Percentiles rank a stretch among this genome's conserved stretches.
phyloP scores from a whole-genome alignment of 495 filamentous ascomycete genomes.

The Podospora didyma region DNA sequence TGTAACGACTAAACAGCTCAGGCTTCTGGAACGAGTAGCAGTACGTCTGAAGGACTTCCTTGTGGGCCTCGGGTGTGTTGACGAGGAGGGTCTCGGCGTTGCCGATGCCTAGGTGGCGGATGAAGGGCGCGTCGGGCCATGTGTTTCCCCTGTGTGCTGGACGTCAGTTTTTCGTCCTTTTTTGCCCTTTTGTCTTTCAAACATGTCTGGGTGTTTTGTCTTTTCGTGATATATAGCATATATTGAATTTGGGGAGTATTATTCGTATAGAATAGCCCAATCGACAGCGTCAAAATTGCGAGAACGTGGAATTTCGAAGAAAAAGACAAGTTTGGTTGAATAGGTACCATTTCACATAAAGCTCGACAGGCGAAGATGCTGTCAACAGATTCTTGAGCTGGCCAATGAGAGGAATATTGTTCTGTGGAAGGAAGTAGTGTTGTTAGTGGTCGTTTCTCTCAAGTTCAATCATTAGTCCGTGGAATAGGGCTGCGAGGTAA shows the following conservation, averaged over 20 bases:
- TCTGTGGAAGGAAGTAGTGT: slow-evolving; percentile 1
- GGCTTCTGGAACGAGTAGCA: slow-evolving; percentile 29
- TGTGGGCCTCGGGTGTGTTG: slow-evolving; percentile 22
- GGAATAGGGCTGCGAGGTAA: too few relatives aligned
- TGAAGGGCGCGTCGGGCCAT: slow-evolving; percentile 20
- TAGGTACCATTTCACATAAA: slow-evolving; percentile 17
- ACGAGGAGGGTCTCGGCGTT: slow-evolving; percentile 26
- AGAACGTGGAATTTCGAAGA: neutral
- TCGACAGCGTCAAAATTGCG: neutral
- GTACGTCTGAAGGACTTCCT: slow-evolving; percentile 24
- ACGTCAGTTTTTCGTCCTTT: neutral
- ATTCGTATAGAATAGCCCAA: too few relatives aligned
- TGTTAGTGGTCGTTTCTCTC: neutral
- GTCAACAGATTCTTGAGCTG: slow-evolving; percentile 12
- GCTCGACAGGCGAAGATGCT: slow-evolving; percentile 15
- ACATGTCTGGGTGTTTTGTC: too few relatives aligned
- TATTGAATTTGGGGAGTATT: neutral
- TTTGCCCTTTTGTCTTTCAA: neutral
- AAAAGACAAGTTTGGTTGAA: neutral
- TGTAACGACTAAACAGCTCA: slow-evolving; percentile 12
- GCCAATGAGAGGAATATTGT: slow-evolving; percentile 16
- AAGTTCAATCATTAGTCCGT: too few relatives aligned
- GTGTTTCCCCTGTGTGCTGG: slow-evolving; percentile 7
- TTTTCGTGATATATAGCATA: neutral
- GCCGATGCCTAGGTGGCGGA: slow-evolving; percentile 23